Evolutionary conservation across 2,329 filamentous ascomycete species (phyloP), one percentile per base, ranked within the genome.

Genomic region (Gnomoniopsis sp.): DNA sequence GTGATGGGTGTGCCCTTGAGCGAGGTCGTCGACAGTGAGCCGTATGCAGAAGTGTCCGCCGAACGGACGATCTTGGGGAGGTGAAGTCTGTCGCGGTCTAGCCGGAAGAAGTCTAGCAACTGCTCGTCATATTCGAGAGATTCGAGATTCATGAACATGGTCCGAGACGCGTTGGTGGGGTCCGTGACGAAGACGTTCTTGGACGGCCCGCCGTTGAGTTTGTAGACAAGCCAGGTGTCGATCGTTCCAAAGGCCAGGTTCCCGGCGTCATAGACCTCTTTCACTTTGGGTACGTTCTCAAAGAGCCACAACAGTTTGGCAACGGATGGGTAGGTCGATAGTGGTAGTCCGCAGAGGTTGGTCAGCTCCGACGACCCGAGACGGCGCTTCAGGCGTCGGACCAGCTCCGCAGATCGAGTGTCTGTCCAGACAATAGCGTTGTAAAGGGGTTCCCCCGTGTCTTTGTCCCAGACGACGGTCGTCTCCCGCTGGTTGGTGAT

Each of bases 351-450:
- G 68, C 88, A 92, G 59, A 89, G 79, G 51, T 83, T 76, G 56
- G 79, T 82, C 53, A 93, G 76, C 62, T 89, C 82, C 59, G 89
- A 84, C 19, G 88, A 83, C 33, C 88, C 88, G 21, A 85, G 76
- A 62, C 83, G 80, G 17, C 76, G 72, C 74, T 90, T 92, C 34
- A 93, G 75, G 65, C 91, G 86, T 61, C 89, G 85, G 11, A 91
- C 89, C 51, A 93, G 77, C 55, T 83, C 79, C 64, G 85, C 83
- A 50, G 89, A 88, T 55, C 90, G 80, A n/a, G 89, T 93, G 70
- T 95, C 90, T 43, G 90, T 88, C 90, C 90, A 93, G 56, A 90
- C 90, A 63, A 95, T 91, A 62, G 89, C 89, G 69, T 92, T 91
- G 77, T 92, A 82, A 43, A 95, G 76, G 10, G 90, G 84, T 70